Conservation (phyloP, 148 eudicot species). For the Persicaria maculosa region DNA sequence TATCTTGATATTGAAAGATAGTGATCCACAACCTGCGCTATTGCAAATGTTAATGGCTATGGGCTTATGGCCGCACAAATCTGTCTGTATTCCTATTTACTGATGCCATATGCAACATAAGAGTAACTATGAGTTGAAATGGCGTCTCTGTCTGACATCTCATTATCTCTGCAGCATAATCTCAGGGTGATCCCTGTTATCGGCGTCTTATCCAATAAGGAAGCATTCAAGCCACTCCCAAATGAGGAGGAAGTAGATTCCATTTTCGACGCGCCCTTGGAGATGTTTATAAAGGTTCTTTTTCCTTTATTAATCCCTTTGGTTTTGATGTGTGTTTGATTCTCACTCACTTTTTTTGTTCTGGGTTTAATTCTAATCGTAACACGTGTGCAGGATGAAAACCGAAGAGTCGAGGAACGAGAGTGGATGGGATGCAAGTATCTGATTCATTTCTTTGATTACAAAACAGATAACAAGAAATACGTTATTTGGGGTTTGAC, state of each 20-base stretch:
- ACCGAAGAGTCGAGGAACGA: slow-evolving; percentile 62
- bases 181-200: slow-evolving; percentile 57
- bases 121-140: no score
- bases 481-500: slow-evolving; percentile 85
- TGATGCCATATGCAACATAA: background rate
- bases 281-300: slow-evolving; percentile 63
- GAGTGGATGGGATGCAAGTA: slow-evolving; percentile 85
- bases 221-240: slow-evolving; percentile 51
- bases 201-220: slow-evolving; percentile 47
- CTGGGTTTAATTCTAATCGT: background rate
- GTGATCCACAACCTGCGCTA: background rate
- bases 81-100: background rate
- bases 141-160: no score
- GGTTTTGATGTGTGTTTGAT: background rate
- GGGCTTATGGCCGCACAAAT: background rate
- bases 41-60: background rate
- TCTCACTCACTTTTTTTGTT: background rate
- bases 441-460: slow-evolving; percentile 71
- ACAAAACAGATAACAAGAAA: slow-evolving; percentile 41
- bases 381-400: slow-evolving; percentile 53
- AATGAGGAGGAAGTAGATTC: slow-evolving; percentile 71
- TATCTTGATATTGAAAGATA: background rate
- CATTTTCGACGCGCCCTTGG: slow-evolving; percentile 84
- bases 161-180: slow-evolving; percentile 31
- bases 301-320: slow-evolving; percentile 4